phyloP scores from a whole-genome alignment of 148 eudicot species.

The Linanthus parryae region DNA sequence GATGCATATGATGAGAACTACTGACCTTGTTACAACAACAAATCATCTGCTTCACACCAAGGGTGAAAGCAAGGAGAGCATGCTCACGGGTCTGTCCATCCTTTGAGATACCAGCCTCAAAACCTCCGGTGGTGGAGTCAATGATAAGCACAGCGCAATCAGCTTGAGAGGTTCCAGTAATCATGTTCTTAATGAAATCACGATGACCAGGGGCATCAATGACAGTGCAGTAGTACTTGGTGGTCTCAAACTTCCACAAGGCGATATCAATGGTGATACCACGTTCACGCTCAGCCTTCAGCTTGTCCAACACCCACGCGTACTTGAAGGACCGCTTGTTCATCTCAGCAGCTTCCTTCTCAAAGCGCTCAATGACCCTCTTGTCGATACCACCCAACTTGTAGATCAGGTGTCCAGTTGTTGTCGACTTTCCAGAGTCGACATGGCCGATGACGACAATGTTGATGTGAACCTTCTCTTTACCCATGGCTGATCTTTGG shows the following conservation, averaged over 20 bases:
- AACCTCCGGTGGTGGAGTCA: slow-evolving; percentile 51
- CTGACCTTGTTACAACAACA: slow-evolving; percentile 19
- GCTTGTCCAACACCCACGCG: slow-evolving; percentile 42
- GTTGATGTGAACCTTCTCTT: slow-evolving; percentile 22
- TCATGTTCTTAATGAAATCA: slow-evolving; percentile 54
- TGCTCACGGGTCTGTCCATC: slow-evolving; percentile 61
- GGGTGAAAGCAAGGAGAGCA: slow-evolving; percentile 49
- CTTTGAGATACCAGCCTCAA: slow-evolving; percentile 52
- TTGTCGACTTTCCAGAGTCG: slow-evolving; percentile 32
- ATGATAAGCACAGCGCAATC: slow-evolving; percentile 46
- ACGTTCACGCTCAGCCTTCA: slow-evolving; percentile 54
- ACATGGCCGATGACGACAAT: slow-evolving; percentile 32
- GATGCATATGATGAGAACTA: no score
- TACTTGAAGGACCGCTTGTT: slow-evolving; percentile 31
- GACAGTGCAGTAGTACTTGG: slow-evolving; percentile 55
- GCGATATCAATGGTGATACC: slow-evolving; percentile 54
- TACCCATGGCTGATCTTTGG: no score
- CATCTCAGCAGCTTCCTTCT: slow-evolving; percentile 37
- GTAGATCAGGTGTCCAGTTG: slow-evolving; percentile 34
- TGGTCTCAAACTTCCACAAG: slow-evolving; percentile 53
- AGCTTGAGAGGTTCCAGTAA: slow-evolving; percentile 50
- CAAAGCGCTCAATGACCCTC: slow-evolving; percentile 32
- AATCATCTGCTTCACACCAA: slow-evolving; percentile 52
- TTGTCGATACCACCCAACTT: slow-evolving; percentile 37
- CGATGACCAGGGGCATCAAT: slow-evolving; percentile 56